Conservation (phyloP, 768 basidiomycete species). For the Trametes sanguinea region DNA sequence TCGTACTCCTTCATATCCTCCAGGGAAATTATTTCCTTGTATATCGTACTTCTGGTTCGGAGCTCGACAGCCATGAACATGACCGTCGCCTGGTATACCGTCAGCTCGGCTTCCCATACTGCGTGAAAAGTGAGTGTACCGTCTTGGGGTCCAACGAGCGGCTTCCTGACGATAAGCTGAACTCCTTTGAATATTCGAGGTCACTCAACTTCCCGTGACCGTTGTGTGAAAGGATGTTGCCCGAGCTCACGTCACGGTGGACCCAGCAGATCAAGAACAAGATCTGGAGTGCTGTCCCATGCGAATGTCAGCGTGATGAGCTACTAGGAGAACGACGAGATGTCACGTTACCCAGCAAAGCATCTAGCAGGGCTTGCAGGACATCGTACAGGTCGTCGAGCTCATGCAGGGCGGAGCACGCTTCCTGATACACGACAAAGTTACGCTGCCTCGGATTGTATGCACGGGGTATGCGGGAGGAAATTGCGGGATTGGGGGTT, state of each 20-base stretch:
- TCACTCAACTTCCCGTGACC: neutral
- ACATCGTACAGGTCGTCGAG: conserved; percentile 5
- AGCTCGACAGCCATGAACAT: conserved; percentile 5
- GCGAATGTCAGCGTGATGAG: neutral
- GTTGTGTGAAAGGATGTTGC: neutral
- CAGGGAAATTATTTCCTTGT: neutral
- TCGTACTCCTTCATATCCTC: neutral
- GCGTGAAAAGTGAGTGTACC: neutral
- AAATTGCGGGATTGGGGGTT: too few relatives aligned
- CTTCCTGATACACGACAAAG: conserved; percentile 8
- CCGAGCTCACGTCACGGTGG: conserved; percentile 5
- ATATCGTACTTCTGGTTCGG: neutral
- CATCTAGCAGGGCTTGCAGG: conserved; percentile 1
- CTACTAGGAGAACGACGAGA: neutral
- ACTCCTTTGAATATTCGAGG: conserved; percentile 8
- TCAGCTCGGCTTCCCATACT: neutral
- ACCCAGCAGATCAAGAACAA: conserved; percentile 1
- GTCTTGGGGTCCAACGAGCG: conserved; percentile 7
- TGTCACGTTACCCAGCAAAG: neutral
- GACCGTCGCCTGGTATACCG: neutral
- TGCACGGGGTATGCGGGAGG: neutral
- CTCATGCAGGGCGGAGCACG: conserved; percentile 7
- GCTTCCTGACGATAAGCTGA: neutral
- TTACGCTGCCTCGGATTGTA: conserved; percentile 7
- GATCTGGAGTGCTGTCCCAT: conserved; percentile 1